Evolutionary conservation across 805 yeast genomes (phyloP).

Genomic region (Kazachstania taianensis): DNA sequence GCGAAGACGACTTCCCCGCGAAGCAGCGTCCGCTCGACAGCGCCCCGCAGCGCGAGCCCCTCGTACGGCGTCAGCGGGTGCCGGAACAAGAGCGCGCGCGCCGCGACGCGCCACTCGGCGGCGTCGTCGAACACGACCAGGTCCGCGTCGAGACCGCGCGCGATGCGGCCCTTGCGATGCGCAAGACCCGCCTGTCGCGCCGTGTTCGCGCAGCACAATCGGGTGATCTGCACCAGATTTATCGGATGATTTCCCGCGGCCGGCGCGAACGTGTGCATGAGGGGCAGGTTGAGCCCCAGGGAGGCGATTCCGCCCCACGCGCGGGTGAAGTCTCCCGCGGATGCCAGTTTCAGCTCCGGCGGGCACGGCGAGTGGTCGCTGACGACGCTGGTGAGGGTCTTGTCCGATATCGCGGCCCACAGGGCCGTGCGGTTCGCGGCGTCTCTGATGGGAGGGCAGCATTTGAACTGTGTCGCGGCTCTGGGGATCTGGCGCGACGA

Average conservation of each 20-base stretch:
- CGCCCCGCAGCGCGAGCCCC: conserved; percentile 58
- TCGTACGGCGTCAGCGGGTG: conserved; percentile 85
- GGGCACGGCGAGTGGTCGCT: conserved; percentile 96
- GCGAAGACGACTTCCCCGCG: conserved; percentile 67
- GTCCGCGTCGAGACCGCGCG: conserved; percentile 79
- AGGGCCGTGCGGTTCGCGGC: conserved; percentile 58
- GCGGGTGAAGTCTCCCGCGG: conserved; percentile 74
- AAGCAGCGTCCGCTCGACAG: conserved; percentile 68
- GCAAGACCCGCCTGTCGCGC: conserved; percentile 75
- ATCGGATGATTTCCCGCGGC: conserved; percentile 8
- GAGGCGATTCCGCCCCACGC: conserved; percentile 98
- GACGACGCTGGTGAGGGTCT: conserved; percentile 71
- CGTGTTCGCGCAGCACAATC: conserved; percentile 78
- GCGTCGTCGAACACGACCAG: conserved; percentile 70
- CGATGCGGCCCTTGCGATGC: conserved; percentile 62
- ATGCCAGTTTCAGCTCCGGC: conserved; percentile 75
- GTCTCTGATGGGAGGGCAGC: conserved; percentile 89
- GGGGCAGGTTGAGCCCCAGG: conserved; percentile 82
- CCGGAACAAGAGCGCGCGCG: conserved; percentile 56
- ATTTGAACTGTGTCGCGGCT: conserved; percentile 75
- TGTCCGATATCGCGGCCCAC: conserved; percentile 67
- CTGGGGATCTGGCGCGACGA: conserved; percentile 69
- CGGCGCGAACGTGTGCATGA: conserved; percentile 64
- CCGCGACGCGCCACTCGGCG: conserved; percentile 38
- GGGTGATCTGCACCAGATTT: conserved; percentile 49